phyloP scores from a whole-genome alignment of 805 yeast genomes.

The Yarrowia hollandica region DNA sequence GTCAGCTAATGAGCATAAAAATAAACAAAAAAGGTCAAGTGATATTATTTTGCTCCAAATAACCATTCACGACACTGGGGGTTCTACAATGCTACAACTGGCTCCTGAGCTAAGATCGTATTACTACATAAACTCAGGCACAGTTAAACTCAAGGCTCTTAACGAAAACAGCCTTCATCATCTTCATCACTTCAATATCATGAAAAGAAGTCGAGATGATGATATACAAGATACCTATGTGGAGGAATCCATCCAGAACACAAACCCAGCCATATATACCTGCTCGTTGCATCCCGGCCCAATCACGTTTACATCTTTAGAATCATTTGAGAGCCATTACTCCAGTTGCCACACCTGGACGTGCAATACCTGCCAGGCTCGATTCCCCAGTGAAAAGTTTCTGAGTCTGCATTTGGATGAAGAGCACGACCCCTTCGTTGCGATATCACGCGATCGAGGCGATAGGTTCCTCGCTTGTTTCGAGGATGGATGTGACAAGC shows the following conservation, averaged over 20 bases:
- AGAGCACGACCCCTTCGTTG: constrained; percentile 22
- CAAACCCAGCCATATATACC: neutral
- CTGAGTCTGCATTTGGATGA: constrained; percentile 15
- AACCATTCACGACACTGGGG: too few relatives aligned
- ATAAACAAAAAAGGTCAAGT: too few relatives aligned
- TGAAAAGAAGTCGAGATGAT: constrained; percentile 11
- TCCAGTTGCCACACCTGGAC: neutral
- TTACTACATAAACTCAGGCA: too few relatives aligned
- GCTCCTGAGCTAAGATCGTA: too few relatives aligned
- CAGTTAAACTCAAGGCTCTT: too few relatives aligned
- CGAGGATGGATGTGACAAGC: neutral
- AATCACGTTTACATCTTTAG: neutral
- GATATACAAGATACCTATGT: neutral
- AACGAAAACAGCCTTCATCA: neutral
- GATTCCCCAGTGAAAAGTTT: constrained; percentile 11
- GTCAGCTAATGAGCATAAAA: too few relatives aligned
- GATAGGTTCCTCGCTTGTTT: constrained; percentile 15
- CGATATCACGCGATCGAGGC: constrained; percentile 16
- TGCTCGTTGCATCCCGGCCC: constrained; percentile 9
- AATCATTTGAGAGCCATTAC: constrained; percentile 18
- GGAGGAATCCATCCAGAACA: neutral
- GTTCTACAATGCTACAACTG: too few relatives aligned
- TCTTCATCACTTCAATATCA: neutral
- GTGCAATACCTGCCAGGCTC: neutral
- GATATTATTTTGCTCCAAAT: too few relatives aligned